Percentiles rank a stretch among this genome's conserved stretches.
Evolutionary conservation across 192 early-diverging fungal species (phyloP).

Genomic region (Radiomyces spectabilis): DNA sequence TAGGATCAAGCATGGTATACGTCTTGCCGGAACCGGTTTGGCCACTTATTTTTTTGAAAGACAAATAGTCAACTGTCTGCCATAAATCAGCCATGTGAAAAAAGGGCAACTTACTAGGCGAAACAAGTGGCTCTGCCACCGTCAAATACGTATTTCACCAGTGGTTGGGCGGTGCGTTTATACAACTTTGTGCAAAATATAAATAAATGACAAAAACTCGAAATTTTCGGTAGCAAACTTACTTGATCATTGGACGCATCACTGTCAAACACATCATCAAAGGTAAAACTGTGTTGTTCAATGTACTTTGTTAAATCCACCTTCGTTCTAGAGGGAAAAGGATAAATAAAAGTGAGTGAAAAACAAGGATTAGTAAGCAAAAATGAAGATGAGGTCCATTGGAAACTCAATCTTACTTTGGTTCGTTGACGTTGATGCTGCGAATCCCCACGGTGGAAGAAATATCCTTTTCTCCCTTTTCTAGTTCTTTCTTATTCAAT

Average conservation of each 20-base stretch:
- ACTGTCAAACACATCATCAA: conserved; percentile 95
- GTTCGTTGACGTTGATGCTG: conserved; percentile 83
- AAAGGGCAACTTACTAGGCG: conserved; percentile 68
- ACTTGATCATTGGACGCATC: conserved; percentile 80
- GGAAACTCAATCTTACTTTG: conserved; percentile 58
- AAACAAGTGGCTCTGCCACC: conserved; percentile 99
- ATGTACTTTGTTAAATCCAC: conserved; percentile 96
- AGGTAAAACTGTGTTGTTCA: conserved; percentile 88
- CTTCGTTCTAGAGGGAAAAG: conserved; percentile 83
- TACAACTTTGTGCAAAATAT: conserved; percentile 41
- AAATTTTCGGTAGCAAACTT: background rate
- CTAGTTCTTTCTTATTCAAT: conserved; percentile 80
- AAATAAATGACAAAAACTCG: background rate
- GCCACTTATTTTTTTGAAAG: too few species aligned
- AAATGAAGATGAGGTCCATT: too few species aligned
- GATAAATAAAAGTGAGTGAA: too few species aligned
- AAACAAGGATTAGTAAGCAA: too few species aligned
- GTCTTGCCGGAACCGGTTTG: conserved; percentile 89
- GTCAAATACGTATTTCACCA: conserved; percentile 91
- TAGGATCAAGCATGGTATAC: conserved; percentile 89
- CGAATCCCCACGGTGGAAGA: conserved; percentile 57
- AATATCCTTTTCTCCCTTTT: conserved; percentile 80
- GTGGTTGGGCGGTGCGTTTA: conserved; percentile 81
- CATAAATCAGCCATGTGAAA: too few species aligned
- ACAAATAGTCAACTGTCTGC: too few species aligned